Conservation (phyloP, 2,329 filamentous ascomycete species). For the Pseudocercospora pini-densiflorae region DNA sequence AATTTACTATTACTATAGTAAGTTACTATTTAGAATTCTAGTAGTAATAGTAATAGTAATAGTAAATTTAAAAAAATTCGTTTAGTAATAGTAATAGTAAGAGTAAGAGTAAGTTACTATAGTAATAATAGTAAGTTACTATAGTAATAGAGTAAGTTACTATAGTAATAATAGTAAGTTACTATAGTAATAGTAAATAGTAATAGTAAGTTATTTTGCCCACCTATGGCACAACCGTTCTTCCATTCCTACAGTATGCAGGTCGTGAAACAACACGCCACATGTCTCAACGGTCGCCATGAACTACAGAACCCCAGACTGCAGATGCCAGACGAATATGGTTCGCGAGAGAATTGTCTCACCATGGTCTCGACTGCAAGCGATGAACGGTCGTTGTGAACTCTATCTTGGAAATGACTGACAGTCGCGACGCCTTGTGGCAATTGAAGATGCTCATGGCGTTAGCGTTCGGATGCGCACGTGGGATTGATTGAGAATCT, state of each 20-base stretch:
- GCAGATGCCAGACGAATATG: background rate
- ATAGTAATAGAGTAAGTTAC: no score
- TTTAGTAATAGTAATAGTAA: no score
- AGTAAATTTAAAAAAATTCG: no score
- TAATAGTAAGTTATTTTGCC: no score
- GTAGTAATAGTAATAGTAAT: no score
- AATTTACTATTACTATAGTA: no score
- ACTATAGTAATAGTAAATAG: no score
- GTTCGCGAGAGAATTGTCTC: background rate
- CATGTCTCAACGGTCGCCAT: background rate
- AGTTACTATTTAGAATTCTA: no score
- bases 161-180: no score
- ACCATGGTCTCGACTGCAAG: background rate
- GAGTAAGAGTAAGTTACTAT: no score
- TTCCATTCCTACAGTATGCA: background rate
- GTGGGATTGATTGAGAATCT: background rate
- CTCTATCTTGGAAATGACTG: background rate
- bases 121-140: no score
- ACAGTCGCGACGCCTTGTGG: background rate
- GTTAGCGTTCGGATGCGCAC: background rate
- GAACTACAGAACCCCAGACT: background rate
- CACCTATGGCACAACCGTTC: background rate
- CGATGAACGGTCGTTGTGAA: background rate
- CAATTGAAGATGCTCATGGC: background rate
- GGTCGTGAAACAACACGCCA: background rate